Evolutionary conservation across 164 flowering plant genomes (phyloP), one percentile per base, ranked within the genome.

Genomic region (Cinnamomum micranthum): DNA sequence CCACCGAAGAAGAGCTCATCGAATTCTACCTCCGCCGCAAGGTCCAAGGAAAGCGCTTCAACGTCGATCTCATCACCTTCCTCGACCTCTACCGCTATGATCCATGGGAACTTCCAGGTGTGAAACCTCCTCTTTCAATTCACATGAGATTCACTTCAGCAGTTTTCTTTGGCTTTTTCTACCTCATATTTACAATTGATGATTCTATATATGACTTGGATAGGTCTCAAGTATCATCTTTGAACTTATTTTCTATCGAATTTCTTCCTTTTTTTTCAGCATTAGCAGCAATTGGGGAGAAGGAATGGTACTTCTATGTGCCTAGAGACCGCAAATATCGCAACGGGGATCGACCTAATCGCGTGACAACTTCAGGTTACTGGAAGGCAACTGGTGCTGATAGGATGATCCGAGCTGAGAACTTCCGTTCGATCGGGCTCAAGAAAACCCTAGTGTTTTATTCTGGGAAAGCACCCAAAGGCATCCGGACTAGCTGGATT

Each of bases 321-420:
- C 99, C 99, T 0, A 80, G 99, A 74, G 99, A 95, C 79, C 80
- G 97, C 11, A 95, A 95, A 84, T 95, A 95, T 62, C 75, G 99
- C 2, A 95, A 95, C 73, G 99, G 99, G 14, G 99, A 95, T 78
- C 71, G 99, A 65, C 99, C 99, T 0, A 95, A 95, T 71, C 87
- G 99, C 0, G 99, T 95, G 22, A 95, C 99, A 0, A 92, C 95
- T 27, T 93, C 99, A 0, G 99, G 99, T 5, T 95, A 93, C 74
- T 95, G 99, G 99, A 95, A 95, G 83, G 99, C 99, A 0, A 95
- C 99, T 0, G 99, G 99, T 22, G 99, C 99, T 1, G 99, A 95
- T 78, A 77, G 99, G 51, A 92, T 91, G 96, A 93, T 95, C 68
- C 79, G 91, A 62, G 83, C 80, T 13, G 98, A 95, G 62, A 86